Evolutionary conservation across 2,329 filamentous ascomycete genomes (phyloP).

Genomic region (Teratosphaeria gauchensis): DNA sequence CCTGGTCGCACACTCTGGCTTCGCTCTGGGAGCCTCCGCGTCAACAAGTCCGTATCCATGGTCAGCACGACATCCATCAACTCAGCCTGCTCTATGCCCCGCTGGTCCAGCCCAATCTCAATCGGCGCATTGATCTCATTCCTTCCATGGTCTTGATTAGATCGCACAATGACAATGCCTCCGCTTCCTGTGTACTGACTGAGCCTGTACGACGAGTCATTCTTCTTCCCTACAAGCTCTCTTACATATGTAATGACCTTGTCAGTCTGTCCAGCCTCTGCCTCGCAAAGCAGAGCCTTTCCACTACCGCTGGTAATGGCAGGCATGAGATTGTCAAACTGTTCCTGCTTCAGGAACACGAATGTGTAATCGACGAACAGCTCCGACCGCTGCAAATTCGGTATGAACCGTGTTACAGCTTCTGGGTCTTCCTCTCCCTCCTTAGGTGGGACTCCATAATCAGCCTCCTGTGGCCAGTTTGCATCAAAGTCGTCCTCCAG

Average conservation of each 20-base stretch:
- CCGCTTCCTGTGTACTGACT: conserved; percentile 19
- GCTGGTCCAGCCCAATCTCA: conserved; percentile 64
- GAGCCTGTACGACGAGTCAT: conserved; percentile 25
- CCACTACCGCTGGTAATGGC: conserved; percentile 72
- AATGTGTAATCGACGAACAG: conserved; percentile 86
- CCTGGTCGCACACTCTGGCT: not conserved
- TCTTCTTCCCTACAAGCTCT: conserved; percentile 63
- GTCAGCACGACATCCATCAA: conserved; percentile 82
- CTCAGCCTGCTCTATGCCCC: conserved; percentile 79
- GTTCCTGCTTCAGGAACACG: conserved; percentile 67
- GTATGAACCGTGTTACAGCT: conserved; percentile 53
- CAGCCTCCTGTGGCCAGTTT: conserved; percentile 65
- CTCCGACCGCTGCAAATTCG: conserved; percentile 54
- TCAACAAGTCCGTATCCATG: conserved; percentile 65
- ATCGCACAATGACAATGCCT: conserved; percentile 69
- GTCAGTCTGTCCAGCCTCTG: conserved; percentile 55
- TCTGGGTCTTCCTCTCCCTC: conserved; percentile 61
- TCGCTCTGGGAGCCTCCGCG: not conserved
- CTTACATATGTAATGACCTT: conserved; percentile 74
- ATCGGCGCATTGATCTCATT: conserved; percentile 32
- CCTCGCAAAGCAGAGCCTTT: conserved; percentile 62
- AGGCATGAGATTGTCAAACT: conserved; percentile 65
- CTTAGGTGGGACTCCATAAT: conserved; percentile 63
- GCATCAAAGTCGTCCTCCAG: conserved; percentile 72
- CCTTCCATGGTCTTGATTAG: conserved; percentile 35